phyloP scores from a whole-genome alignment of 352 stramenopile genomes.

The Globisporangium emineosum region DNA sequence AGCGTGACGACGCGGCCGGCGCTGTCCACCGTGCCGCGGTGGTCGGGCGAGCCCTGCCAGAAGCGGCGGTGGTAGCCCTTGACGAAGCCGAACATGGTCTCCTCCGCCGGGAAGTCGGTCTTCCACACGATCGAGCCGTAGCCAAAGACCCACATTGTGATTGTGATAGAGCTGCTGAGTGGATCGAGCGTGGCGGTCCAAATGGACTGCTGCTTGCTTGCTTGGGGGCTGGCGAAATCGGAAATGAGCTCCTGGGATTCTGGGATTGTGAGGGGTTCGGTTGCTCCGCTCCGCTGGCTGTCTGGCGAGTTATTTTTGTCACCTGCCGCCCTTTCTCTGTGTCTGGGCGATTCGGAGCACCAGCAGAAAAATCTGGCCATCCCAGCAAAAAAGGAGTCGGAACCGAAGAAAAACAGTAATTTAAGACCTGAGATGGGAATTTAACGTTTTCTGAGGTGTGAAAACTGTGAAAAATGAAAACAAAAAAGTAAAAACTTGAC shows the following conservation, averaged over 20 bases:
- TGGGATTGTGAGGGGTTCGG: background rate
- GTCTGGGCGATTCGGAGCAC: background rate
- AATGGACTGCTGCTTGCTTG: background rate
- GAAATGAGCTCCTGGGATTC: constrained; percentile 3
- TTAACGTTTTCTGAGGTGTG: background rate
- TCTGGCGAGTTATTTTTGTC: background rate
- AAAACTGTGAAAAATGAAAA: background rate
- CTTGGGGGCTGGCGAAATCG: background rate
- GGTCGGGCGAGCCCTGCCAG: constrained; percentile 87
- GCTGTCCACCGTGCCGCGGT: constrained; percentile 72
- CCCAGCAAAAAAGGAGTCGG: background rate
- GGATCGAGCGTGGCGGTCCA: background rate
- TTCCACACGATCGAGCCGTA: constrained; percentile 33
- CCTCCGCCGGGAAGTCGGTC: constrained; percentile 30
- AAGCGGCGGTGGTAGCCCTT: constrained; percentile 86
- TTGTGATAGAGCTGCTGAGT: background rate
- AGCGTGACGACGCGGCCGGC: constrained; percentile 86
- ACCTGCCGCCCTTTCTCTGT: background rate
- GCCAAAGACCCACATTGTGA: constrained; percentile 4
- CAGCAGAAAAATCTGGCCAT: constrained; percentile 10
- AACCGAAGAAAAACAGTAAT: background rate
- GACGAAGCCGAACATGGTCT: constrained; percentile 50
- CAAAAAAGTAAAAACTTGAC: background rate
- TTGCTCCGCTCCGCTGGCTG: background rate
- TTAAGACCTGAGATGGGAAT: background rate